Base-by-base conservation (phyloP, 108 stramenopile genomes). In the Chaetoceros tenuissimus region DNA sequence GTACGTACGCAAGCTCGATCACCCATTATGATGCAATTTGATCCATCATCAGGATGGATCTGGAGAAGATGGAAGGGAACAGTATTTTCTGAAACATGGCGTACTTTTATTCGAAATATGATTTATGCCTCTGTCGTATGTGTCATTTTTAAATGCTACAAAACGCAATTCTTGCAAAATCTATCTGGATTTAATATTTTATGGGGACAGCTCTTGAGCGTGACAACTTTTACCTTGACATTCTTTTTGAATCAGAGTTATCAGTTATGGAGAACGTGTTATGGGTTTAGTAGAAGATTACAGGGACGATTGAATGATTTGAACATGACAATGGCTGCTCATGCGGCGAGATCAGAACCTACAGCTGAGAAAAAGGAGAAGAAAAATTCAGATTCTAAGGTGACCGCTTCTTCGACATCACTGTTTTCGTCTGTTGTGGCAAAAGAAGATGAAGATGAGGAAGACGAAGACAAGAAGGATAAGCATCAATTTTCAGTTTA, bases 191-290 rank as follows among this genome's bases (percentile, higher is more conserved):
- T 93, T 60, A 61, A 64, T 31, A 84, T 80, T 28, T 66, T 95
- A 8, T 94, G 88, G 87, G 85, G 82, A 54, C 87, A 87, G 48
- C 56, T 88, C 44, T 65, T 90, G 8, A 78, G 77, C 50, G 89
- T 95, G 23, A 89, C 87, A 2, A 89, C 91, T 3, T 95, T 95
- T 71, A 91, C 91, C 0, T 55, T 92, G 24, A 92, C 91, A 0
- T 95, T 95, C 71, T 95, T 95, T 69, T 71, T 93, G 48, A 92
- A 87, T 72, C 89, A 92, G 49, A 72, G 81, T 28, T 95, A 95
- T 60, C 79, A 75, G 2, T 63, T 95, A 0, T 95, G 94, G 94
- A 59, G 89, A 46, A 90, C 89, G 62, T 91, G 89, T 53, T 85
- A 85, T 66, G 81, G 72, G 50, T 71, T 78, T 17, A 78, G 75